These are phyloP conservation scores for Lithocarpus polystachyus DNA, from an alignment of 306 rosid genomes.

Conservation along the genomic window DNA sequence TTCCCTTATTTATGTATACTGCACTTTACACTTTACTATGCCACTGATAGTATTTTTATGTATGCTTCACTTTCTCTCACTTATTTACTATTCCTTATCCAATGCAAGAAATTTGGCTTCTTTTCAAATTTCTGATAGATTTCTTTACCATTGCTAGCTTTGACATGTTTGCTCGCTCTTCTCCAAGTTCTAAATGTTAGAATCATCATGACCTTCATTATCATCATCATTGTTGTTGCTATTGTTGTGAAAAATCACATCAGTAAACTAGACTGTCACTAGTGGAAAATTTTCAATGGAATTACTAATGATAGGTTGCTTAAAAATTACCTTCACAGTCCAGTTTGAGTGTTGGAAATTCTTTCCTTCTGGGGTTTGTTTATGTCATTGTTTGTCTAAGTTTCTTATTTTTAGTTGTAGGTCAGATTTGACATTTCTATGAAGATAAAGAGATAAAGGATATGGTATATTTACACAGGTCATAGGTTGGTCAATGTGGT, in stretches of 20 bases:
- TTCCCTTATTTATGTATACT: neutral
- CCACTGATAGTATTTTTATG: neutral
- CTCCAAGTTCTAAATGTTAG: neutral
- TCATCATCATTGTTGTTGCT: neutral
- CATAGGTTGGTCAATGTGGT: constrained; percentile 99
- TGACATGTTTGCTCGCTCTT: neutral
- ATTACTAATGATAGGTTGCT: neutral
- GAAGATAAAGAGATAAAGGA: neutral
- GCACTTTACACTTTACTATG: neutral
- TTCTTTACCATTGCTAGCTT: neutral
- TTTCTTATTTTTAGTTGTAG: neutral
- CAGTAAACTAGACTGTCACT: neutral
- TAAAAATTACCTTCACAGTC: neutral
- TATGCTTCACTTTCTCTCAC: neutral
- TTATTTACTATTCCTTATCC: neutral
- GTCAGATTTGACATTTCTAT: neutral
- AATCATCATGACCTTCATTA: neutral
- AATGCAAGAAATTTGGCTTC: neutral
- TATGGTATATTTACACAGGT: constrained; percentile 43
- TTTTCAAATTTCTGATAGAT: neutral
- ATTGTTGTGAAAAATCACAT: neutral
- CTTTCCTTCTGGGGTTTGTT: neutral
- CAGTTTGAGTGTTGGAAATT: neutral
- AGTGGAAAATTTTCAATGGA: neutral
- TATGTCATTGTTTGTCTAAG: neutral